These are phyloP conservation scores for Gynostemma pentaphyllum DNA, from an alignment of 306 rosid genomes.

Conservation along the genomic window DNA sequence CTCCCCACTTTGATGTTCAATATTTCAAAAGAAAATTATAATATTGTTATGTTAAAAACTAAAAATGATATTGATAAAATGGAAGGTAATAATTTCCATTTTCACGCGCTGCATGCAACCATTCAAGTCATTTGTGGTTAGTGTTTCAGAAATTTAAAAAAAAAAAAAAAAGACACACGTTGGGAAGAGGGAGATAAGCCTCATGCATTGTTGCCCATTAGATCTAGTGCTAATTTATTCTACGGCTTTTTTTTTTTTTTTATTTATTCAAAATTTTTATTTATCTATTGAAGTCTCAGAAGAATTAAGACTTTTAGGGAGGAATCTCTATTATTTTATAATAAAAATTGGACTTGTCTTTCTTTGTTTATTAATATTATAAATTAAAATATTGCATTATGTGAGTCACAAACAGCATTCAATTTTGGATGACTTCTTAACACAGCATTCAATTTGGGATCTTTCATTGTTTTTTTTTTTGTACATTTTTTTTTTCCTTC, in stretches of 20 bases:
- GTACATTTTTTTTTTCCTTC: background rate
- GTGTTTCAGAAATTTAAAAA: background rate
- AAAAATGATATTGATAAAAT: no score
- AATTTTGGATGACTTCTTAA: background rate
- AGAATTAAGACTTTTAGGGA: constrained; percentile 9
- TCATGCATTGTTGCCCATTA: constrained; percentile 11
- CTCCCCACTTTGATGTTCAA: no score
- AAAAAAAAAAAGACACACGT: background rate
- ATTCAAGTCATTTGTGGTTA: background rate
- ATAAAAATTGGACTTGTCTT: background rate
- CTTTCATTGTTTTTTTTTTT: background rate
- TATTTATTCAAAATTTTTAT: background rate
- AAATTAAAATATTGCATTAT: background rate
- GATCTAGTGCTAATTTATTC: constrained; percentile 1
- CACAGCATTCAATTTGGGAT: background rate
- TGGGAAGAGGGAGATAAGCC: constrained; percentile 8
- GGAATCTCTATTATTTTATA: constrained; percentile 4
- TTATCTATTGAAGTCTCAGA: background rate
- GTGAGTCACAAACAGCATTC: background rate
- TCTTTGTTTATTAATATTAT: background rate
- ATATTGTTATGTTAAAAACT: no score
- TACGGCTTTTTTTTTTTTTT: background rate
- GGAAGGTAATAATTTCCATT: background rate
- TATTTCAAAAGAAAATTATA: no score
- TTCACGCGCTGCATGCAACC: background rate